phyloP scores from a whole-genome alignment of 257 asterid species.

The Jacaranda mimosifolia region DNA sequence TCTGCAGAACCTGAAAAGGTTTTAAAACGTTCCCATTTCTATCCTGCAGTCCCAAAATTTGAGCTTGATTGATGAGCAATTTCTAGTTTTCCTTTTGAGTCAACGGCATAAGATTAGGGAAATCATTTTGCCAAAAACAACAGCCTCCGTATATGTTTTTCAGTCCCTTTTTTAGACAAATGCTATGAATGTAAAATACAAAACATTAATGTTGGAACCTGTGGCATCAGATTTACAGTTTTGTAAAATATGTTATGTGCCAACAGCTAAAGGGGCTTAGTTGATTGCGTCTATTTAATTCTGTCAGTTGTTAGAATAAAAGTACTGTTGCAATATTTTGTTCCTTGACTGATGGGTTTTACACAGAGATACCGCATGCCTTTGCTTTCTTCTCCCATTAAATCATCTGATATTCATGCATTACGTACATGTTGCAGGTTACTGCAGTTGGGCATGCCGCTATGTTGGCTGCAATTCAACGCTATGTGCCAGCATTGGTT shows the following conservation, averaged over 20 bases:
- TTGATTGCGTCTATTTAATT: too few species aligned
- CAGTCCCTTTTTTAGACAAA: neutral
- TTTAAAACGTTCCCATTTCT: neutral
- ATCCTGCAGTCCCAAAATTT: neutral
- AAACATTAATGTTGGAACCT: neutral
- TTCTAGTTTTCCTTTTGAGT: neutral
- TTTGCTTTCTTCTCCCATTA: constrained; percentile 26
- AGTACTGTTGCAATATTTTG: neutral
- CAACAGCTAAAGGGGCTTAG: neutral
- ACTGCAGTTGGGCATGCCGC: constrained; percentile 99
- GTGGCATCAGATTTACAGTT: neutral
- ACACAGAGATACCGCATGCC: neutral
- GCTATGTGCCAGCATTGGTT: constrained; percentile 88
- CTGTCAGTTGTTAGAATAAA: neutral
- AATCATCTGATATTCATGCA: constrained; percentile 35
- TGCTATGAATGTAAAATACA: neutral
- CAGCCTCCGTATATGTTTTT: neutral
- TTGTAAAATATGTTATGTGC: neutral
- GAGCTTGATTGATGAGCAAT: neutral
- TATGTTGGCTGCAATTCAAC: constrained; percentile 95
- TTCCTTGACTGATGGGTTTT: neutral
- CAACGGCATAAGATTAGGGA: neutral
- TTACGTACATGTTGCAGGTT: constrained; percentile 62
- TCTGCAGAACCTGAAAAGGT: neutral
- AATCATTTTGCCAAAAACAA: neutral